These are phyloP conservation scores for Macrophomina phaseolina DNA, from an alignment of 2,329 filamentous ascomycete genomes.

Conservation along the genomic window DNA sequence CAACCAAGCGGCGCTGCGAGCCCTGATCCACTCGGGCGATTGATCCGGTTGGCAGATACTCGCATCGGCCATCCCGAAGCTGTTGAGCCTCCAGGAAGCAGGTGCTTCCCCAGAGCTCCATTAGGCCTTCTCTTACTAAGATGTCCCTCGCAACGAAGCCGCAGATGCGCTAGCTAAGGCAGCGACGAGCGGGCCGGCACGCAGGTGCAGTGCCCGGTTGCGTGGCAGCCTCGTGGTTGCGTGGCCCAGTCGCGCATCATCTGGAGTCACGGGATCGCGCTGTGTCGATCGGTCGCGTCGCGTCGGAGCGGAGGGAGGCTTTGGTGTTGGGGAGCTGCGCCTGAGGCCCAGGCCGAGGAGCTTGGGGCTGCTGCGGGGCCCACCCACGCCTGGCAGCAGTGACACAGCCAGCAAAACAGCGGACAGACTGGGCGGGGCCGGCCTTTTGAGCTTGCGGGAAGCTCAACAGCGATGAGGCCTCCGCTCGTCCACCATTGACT, in stretches of 20 bases:
- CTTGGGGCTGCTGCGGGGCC: neutral
- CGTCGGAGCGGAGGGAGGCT: neutral
- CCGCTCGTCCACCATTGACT: too few species aligned
- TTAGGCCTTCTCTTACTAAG: too few species aligned
- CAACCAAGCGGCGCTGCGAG: too few species aligned
- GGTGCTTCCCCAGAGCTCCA: too few species aligned
- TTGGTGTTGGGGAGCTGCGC: conserved; percentile 8
- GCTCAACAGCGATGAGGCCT: too few species aligned
- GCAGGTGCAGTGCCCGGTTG: neutral
- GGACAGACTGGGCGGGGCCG: neutral
- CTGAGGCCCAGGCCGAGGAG: neutral
- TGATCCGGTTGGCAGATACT: too few species aligned
- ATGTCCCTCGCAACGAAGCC: too few species aligned
- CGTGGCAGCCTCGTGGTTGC: neutral
- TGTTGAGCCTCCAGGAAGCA: too few species aligned
- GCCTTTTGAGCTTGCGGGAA: neutral
- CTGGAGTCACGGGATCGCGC: neutral
- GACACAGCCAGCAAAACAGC: neutral
- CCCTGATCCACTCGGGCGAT: too few species aligned
- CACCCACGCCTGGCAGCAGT: neutral
- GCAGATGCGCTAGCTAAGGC: conserved; percentile 6
- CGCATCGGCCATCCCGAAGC: too few species aligned
- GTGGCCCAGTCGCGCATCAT: neutral
- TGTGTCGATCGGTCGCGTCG: neutral
- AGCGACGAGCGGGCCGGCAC: neutral